These are phyloP conservation scores for Botrytis deweyae DNA, from an alignment of 2,329 filamentous ascomycete species.

Conservation along the genomic window DNA sequence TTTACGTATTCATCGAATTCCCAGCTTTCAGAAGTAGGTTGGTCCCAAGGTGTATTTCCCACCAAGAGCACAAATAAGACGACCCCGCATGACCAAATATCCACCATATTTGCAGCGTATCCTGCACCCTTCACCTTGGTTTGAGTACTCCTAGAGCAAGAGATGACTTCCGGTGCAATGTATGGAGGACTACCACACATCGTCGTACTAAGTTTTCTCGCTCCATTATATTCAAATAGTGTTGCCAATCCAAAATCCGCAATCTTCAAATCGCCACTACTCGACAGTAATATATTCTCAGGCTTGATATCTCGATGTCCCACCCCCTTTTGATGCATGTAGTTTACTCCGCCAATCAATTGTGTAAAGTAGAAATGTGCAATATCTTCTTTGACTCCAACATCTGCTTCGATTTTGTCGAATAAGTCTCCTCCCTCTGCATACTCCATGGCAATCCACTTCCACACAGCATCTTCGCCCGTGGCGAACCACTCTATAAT, in stretches of 20 bases:
- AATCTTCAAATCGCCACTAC: conserved; percentile 83
- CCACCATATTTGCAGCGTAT: conserved; percentile 77
- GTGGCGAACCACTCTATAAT: conserved; percentile 90
- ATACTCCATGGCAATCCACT: conserved; percentile 98
- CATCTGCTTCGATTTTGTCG: conserved; percentile 98
- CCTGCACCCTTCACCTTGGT: conserved; percentile 55
- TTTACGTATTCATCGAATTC: conserved; percentile 87
- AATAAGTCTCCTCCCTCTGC: conserved; percentile 95
- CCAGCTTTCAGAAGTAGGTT: conserved; percentile 80
- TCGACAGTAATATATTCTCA: conserved; percentile 89
- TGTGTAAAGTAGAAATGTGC: conserved; percentile 96
- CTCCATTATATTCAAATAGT: conserved; percentile 85
- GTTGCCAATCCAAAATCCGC: conserved; percentile 97
- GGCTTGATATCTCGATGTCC: conserved; percentile 91
- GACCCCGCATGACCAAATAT: conserved; percentile 97
- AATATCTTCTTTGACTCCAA: conserved; percentile 90
- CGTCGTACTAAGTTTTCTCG: conserved; percentile 77
- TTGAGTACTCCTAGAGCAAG: conserved; percentile 47
- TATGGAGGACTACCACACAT: conserved; percentile 96
- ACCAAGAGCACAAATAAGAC: conserved; percentile 95
- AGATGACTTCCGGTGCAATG: conserved; percentile 88
- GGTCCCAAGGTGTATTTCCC: conserved; percentile 97
- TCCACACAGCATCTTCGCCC: conserved; percentile 82
- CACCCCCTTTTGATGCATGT: conserved; percentile 94
- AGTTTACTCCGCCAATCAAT: conserved; percentile 84